A percentile compares a stretch with the other conserved stretches of the same genome.
phyloP scores from a whole-genome alignment of 139 green algal genomes.

The Protoeuglena noctilucae region DNA sequence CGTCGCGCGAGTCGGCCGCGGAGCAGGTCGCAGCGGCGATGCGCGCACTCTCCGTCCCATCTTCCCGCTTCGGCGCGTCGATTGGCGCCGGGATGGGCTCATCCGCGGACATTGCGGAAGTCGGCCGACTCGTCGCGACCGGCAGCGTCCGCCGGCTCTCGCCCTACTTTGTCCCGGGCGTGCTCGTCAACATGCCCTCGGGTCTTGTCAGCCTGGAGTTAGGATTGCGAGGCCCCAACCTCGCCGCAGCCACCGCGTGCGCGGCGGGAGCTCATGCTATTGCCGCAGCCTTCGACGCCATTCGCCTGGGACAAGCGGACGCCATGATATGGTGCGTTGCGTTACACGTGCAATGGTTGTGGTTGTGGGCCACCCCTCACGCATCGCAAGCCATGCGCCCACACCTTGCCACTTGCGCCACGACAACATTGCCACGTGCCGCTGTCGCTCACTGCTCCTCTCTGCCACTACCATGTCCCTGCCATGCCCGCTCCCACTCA shows the following conservation, averaged over 20 bases:
- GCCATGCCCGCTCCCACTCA: too few relatives aligned
- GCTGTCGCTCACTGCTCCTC: too few relatives aligned
- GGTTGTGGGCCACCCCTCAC: too few relatives aligned
- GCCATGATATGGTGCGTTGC: too few relatives aligned
- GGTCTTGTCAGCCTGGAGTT: constrained; percentile 68
- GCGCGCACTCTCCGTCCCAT: too few relatives aligned
- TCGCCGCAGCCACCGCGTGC: constrained; percentile 51
- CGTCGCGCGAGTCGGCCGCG: constrained; percentile 6
- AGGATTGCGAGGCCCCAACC: constrained; percentile 60
- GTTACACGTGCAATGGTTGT: too few relatives aligned
- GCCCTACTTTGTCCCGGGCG: constrained; percentile 82
- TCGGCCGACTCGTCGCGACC: constrained; percentile 33
- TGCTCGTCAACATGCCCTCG: constrained; percentile 82
- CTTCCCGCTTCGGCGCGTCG: constrained; percentile 52
- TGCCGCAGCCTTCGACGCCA: constrained; percentile 58
- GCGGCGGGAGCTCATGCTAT: constrained; percentile 47
- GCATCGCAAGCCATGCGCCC: too few relatives aligned
- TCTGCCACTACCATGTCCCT: too few relatives aligned
- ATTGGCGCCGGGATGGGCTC: constrained; percentile 79
- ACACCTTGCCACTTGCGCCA: too few relatives aligned
- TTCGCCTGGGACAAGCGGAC: constrained; percentile 67
- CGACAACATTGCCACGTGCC: too few relatives aligned
- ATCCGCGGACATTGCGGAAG: constrained; percentile 53
- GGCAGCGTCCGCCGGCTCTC: constrained; percentile 36
- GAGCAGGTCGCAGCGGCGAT: constrained; percentile 9